Conservation (phyloP, 1,284 basidiomycete genomes). For the Bjerkandera adusta region DNA sequence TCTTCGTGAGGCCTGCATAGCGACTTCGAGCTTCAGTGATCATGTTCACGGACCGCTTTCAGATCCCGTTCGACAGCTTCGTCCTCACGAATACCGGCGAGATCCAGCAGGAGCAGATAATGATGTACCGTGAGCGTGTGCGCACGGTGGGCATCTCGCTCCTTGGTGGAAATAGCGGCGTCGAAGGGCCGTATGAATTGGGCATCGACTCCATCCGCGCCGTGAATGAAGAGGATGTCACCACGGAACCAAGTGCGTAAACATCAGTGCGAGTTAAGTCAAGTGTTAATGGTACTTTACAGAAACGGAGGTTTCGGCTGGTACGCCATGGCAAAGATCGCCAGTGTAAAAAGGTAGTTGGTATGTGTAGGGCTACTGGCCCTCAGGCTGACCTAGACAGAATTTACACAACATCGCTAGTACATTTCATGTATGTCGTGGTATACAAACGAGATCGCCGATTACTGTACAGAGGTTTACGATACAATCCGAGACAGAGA, state of each 20-base stretch:
- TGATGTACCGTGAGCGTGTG: constrained; percentile 74
- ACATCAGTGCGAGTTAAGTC: not conserved
- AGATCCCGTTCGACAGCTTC: constrained; percentile 84
- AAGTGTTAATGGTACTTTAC: not conserved
- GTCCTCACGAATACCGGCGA: constrained; percentile 84
- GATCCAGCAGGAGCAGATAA: constrained; percentile 63
- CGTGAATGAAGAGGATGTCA: constrained; percentile 53
- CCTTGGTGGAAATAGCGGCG: constrained; percentile 73
- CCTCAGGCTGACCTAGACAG: too few relatives aligned
- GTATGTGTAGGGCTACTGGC: too few relatives aligned
- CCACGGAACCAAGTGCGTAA: constrained; percentile 37
- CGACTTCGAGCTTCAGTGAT: not conserved
- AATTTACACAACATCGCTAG: too few relatives aligned
- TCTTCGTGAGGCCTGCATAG: constrained; percentile 57
- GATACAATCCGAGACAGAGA: too few relatives aligned
- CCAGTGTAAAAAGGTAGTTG: constrained; percentile 21
- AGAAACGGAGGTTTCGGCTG: constrained; percentile 31
- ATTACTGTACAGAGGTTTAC: too few relatives aligned
- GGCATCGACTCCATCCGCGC: constrained; percentile 71
- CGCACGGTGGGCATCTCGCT: constrained; percentile 83
- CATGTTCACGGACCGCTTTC: constrained; percentile 8
- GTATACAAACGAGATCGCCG: too few relatives aligned
- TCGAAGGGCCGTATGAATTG: constrained; percentile 72
- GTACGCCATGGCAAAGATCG: constrained; percentile 29
- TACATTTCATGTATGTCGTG: too few relatives aligned